A percentile compares a stretch with the other conserved stretches of the same genome.
These are phyloP conservation scores for Thalassia testudinum DNA, from an alignment of 116 monocot genomes.

Conservation along the genomic window DNA sequence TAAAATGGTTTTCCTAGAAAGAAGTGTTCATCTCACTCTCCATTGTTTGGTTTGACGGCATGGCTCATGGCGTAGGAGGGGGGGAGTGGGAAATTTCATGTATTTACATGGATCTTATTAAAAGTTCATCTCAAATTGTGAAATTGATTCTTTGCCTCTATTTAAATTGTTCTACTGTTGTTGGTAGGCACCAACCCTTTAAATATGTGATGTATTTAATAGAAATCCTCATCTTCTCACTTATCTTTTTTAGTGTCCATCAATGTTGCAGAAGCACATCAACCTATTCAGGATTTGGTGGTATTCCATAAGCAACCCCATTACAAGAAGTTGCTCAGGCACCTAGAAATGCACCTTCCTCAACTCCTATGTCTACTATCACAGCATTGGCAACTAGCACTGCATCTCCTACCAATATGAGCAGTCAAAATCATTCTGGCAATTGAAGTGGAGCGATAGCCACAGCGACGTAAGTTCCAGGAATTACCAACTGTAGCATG, in stretches of 20 bases:
- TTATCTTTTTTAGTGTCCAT: no score
- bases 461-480: slow-evolving; percentile 82
- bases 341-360: slow-evolving; percentile 51
- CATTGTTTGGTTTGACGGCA: not conserved
- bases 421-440: slow-evolving; percentile 15
- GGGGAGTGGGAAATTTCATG: no score
- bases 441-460: slow-evolving; percentile 33
- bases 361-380: slow-evolving; percentile 13
- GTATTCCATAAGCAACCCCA: slow-evolving; percentile 93
- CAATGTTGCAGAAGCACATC: slow-evolving; percentile 25
- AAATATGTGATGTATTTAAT: no score
- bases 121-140: no score
- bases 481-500: slow-evolving; percentile 48
- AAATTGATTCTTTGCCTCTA: no score
- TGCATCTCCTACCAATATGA: slow-evolving; percentile 2
- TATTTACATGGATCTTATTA: no score
- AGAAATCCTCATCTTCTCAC: no score
- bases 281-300: slow-evolving; percentile 77
- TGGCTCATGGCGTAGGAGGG: no score
- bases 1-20: slow-evolving; percentile 24
- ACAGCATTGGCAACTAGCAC: slow-evolving; percentile 6
- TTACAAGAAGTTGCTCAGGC: slow-evolving; percentile 92
- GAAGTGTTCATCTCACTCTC: not conserved
- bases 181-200: slow-evolving; percentile 29
- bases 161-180: slow-evolving; percentile 18